These are phyloP conservation scores for Clarireedia homoeocarpa DNA, from an alignment of 2,329 filamentous ascomycete species.

Conservation along the genomic window DNA sequence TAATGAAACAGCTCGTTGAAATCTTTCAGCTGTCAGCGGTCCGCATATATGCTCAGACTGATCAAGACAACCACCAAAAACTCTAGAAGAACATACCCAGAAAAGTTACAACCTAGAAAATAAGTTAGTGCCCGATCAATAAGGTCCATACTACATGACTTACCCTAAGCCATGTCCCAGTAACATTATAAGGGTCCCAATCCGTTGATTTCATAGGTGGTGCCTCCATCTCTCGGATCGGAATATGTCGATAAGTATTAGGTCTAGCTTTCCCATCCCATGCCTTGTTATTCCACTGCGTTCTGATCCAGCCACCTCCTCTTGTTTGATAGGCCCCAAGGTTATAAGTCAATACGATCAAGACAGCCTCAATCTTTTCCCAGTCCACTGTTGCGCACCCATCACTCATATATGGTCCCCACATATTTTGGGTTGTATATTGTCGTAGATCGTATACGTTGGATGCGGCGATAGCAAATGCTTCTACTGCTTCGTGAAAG, in stretches of 20 bases:
- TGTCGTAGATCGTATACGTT: conserved; percentile 68
- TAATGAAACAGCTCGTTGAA: conserved; percentile 66
- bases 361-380: conserved; percentile 71
- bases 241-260: conserved; percentile 8
- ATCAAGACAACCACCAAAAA: conserved; percentile 30
- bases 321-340: neutral
- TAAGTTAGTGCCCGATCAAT: conserved; percentile 12
- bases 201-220: neutral
- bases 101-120: conserved; percentile 35
- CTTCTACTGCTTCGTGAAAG: conserved; percentile 20
- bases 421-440: conserved; percentile 52
- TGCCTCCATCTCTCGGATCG: neutral
- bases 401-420: conserved; percentile 67
- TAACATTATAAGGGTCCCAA: conserved; percentile 38
- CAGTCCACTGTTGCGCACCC: conserved; percentile 59
- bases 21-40: conserved; percentile 34
- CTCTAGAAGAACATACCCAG: conserved; percentile 27
- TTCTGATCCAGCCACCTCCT: neutral
- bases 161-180: conserved; percentile 64
- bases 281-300: conserved; percentile 8
- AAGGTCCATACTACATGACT: conserved; percentile 16
- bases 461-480: conserved; percentile 55
- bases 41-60: neutral
- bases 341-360: conserved; percentile 37
- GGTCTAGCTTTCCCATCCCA: neutral